Percentiles rank a stretch among this genome's conserved stretches.
Evolutionary conservation across 2,329 filamentous ascomycete species (phyloP).

Genomic region (Chaetomium olivaceum): DNA sequence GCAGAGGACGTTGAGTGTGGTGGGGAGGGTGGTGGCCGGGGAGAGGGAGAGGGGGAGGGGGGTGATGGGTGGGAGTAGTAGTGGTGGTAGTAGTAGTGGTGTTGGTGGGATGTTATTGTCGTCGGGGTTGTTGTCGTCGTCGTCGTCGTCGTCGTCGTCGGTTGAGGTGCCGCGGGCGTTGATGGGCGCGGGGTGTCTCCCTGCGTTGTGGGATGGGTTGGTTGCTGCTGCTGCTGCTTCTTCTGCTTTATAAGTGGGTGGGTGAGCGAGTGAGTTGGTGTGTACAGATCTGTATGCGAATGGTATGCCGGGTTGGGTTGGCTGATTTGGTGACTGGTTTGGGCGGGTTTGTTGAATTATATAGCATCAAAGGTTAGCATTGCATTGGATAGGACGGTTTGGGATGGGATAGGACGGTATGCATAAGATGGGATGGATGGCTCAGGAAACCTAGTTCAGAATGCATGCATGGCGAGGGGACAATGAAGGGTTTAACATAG

Average conservation of each 20-base stretch:
- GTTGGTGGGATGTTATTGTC: background rate
- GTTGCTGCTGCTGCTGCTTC: background rate
- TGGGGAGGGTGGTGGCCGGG: background rate
- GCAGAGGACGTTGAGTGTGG: background rate
- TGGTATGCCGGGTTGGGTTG: background rate
- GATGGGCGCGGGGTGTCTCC: slow-evolving; percentile 22
- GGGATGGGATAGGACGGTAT: background rate
- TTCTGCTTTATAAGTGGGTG: too few species aligned
- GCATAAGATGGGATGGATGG: background rate
- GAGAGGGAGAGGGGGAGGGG: background rate
- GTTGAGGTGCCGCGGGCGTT: slow-evolving; percentile 21
- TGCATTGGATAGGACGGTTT: background rate
- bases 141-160: background rate
- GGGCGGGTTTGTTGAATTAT: background rate
- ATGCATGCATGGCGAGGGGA: background rate
- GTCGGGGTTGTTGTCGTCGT: background rate
- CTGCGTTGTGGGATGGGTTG: slow-evolving; percentile 16
- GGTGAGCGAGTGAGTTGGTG: background rate
- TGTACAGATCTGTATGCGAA: background rate
- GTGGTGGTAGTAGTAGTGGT: background rate
- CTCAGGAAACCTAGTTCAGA: background rate
- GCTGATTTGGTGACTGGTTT: background rate
- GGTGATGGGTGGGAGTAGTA: too few species aligned
- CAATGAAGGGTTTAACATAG: background rate
- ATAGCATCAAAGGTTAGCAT: background rate